These are phyloP conservation scores for Uronychia binucleata DNA, from an alignment of 73 alveolate species.

Conservation along the genomic window DNA sequence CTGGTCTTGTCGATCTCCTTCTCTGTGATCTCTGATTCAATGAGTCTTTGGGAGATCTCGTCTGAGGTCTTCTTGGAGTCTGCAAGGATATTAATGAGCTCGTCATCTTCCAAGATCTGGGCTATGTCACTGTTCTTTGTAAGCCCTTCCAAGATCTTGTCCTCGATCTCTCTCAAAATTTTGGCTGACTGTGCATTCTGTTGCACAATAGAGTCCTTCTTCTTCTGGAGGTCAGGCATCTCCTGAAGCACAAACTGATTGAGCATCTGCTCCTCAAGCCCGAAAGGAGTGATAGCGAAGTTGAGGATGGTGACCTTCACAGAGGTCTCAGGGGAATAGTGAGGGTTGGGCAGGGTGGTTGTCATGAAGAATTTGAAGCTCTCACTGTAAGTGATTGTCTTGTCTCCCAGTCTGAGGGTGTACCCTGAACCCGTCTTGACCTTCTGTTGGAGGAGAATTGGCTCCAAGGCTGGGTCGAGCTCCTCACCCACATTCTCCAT, in stretches of 20 bases:
- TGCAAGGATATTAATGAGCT: constrained; percentile 91
- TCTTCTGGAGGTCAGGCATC: constrained; percentile 95
- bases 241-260: constrained; percentile 92
- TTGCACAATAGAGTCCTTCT: constrained; percentile 90
- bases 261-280: constrained; percentile 97
- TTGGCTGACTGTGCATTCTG: constrained; percentile 83
- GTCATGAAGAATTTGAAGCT: constrained; percentile 96
- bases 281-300: constrained; percentile 99
- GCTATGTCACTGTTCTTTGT: constrained; percentile 93
- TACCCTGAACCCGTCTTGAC: constrained; percentile 87
- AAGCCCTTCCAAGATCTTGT: constrained; percentile 92
- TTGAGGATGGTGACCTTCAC: constrained; percentile 99
- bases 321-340: constrained; percentile 98
- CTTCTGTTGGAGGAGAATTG: constrained; percentile 90
- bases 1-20: constrained; percentile 96
- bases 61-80: constrained; percentile 97
- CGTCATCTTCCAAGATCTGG: constrained; percentile 96
- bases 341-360: constrained; percentile 99
- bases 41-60: constrained; percentile 93
- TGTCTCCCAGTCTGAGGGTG: constrained; percentile 91
- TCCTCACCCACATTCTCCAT: constrained; percentile 99
- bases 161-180: constrained; percentile 93
- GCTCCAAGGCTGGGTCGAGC: constrained; percentile 99
- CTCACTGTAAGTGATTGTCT: constrained; percentile 69
- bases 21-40: constrained; percentile 97